Evolutionary conservation across 345 rosid species (phyloP), one percentile per base, ranked within the genome.

Genomic region (Eucalyptus pauciflora): DNA sequence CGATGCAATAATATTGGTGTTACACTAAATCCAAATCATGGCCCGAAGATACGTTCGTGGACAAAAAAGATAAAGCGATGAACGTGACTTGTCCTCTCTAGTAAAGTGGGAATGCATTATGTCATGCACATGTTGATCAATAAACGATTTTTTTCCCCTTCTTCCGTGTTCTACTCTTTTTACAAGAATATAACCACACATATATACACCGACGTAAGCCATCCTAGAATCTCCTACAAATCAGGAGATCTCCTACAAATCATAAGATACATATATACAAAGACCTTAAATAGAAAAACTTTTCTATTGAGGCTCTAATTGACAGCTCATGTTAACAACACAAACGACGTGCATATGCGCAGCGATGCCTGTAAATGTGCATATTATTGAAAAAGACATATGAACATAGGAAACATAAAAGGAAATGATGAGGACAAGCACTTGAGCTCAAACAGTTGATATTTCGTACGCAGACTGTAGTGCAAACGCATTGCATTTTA

Each of bases 61-160:
- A 10, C 46, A 10, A 20, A 76, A 12, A 18, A 37, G 15, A 41
- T 76, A 20, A 76, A 76, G 48, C 1, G 85, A 41, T 41, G 29
- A 2, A 22, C 48, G 0, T 10, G 85, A 20, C 85, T 71, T 20
- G 3, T 15, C 83, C 27, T 20, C 48, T 24, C 15, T 22, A 9
- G 25, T 37, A 71, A 71, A 4, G 81, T 33, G 81, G 81, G 81
- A 33, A 37, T 41, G 48, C 85, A 76, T 76, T 52, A 52, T 8
- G 58, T 52, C 25, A 52, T 52, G 58, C 58, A 3, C 58, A 20
- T 52, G 58, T 20, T 20, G 10, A 52, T 5, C 25, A 0, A 4
- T 1, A 8, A 0, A 52, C 0, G 2, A 52, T 3, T 3, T 18
- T 45, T 45, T 45, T 45, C 7, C 2, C 9, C 10, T 45, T 45